Evolutionary conservation across 148 eudicot species (phyloP), one percentile per base, ranked within the genome.

Genomic region (Rhododendron kiyosumense): DNA sequence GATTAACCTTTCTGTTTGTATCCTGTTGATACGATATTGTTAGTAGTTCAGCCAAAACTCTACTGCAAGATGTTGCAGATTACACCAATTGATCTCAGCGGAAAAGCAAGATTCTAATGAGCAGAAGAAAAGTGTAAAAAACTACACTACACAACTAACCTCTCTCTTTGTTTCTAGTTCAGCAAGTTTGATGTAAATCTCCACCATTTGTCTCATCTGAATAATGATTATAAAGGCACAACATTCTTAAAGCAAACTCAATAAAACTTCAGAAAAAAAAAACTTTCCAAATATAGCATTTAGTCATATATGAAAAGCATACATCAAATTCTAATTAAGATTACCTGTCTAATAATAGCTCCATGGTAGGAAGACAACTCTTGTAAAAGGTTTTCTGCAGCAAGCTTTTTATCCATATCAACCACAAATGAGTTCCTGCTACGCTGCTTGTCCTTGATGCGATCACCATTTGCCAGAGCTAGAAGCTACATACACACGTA

Each of bases 151-250:
- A 61, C 77, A 32, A 51, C 85, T 88, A 86, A 95, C 99, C 95
- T 97, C 99, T 84, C 95, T 89, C 87, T 90, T 97, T 83, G 99
- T 97, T 89, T 97, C 99, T 80, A 97, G 92, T 88, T 97, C 99
- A 67, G 99, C 99, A 84, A 97, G 94, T 91, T 92, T 93, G 86
- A 97, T 97, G 90, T 97, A 97, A 71, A 97, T 91, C 87, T 97
- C 99, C 85, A 95, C 99, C 98, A 97, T 94, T 88, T 95, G 99
- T 88, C 91, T 95, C 98, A 95, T 94, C 99, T 97, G 88, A 30
- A 81, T 69, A 78, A 57, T 83, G 12, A 78, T 65, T 30, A 77
- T 73, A 26, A 69, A 46, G 28, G 5, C 69, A 36, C 69, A 75
- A 7, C 20, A 34, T 49, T n/a, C 79, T 73, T n/a, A 73, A 76